These are phyloP conservation scores for Acacia pycnantha DNA, from an alignment of 331 rosid genomes.

Conservation along the genomic window DNA sequence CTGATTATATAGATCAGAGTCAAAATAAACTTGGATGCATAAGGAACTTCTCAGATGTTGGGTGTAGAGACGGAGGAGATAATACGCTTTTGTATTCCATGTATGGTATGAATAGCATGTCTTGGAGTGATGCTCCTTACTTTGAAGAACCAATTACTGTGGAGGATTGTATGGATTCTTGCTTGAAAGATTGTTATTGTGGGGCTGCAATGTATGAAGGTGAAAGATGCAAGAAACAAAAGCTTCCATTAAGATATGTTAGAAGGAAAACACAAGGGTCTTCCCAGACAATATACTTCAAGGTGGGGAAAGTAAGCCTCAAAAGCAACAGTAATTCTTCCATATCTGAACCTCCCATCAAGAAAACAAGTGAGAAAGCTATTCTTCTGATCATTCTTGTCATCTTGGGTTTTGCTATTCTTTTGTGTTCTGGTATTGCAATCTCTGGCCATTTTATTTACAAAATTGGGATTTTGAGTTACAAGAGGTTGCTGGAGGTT, in stretches of 20 bases:
- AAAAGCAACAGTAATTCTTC: not conserved
- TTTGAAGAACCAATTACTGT: not conserved
- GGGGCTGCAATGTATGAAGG: constrained; percentile 16
- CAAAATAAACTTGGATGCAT: constrained; percentile 19
- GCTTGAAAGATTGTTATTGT: constrained; percentile 37
- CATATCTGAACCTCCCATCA: not conserved
- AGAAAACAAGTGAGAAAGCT: constrained; percentile 26
- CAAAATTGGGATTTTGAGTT: constrained; percentile 31
- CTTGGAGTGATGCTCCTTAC: not conserved
- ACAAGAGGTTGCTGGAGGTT: constrained; percentile 26
- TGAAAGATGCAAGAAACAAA: constrained; percentile 7
- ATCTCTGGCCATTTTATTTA: constrained; percentile 26
- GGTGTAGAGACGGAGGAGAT: constrained; percentile 1
- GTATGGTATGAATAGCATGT: not conserved
- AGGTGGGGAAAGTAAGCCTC: not conserved
- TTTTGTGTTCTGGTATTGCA: constrained; percentile 15
- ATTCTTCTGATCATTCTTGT: constrained; percentile 20
- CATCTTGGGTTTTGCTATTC: not conserved
- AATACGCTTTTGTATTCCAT: constrained; percentile 7
- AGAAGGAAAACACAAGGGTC: not conserved
- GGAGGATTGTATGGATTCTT: constrained; percentile 21
- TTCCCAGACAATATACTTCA: constrained; percentile 5
- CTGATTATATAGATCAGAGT: constrained; percentile 17
- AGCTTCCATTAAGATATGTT: constrained; percentile 39
- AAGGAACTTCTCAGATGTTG: constrained; percentile 19